These are phyloP conservation scores for Pascua sp. DNA, from an alignment of 1,284 basidiomycete genomes.

Conservation along the genomic window DNA sequence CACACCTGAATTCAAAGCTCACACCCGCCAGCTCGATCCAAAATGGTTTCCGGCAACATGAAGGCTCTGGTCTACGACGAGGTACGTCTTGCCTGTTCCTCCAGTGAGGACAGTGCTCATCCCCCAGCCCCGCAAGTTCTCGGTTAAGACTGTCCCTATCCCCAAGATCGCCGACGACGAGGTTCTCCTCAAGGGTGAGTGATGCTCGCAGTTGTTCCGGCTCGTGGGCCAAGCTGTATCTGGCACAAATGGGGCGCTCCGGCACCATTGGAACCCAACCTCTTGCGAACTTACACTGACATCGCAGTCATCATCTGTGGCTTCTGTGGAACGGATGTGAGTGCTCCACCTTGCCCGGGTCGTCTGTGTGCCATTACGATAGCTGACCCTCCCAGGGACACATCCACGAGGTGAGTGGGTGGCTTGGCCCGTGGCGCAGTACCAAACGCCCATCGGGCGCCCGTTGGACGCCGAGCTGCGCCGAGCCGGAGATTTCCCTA, in stretches of 20 bases:
- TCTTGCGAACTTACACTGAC: background rate
- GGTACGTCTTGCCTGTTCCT: constrained; percentile 22
- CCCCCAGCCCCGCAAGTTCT: constrained; percentile 61
- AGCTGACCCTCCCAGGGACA: constrained; percentile 48
- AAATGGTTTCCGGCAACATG: constrained; percentile 32
- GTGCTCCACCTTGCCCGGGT: constrained; percentile 1
- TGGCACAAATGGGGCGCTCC: too few relatives aligned
- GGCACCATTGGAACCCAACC: too few relatives aligned
- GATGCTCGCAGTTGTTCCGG: background rate
- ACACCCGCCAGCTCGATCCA: constrained; percentile 6
- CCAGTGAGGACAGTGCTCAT: background rate
- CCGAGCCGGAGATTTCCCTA: too few relatives aligned
- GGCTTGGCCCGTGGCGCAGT: too few relatives aligned
- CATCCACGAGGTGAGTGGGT: constrained; percentile 57
- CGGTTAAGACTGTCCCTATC: constrained; percentile 61
- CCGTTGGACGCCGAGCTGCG: too few relatives aligned
- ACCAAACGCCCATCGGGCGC: too few relatives aligned
- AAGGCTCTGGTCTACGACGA: constrained; percentile 42
- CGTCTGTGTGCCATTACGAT: background rate
- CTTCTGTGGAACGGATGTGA: constrained; percentile 69
- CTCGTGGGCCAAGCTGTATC: too few relatives aligned
- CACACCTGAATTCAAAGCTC: background rate
- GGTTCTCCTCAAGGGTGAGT: constrained; percentile 64
- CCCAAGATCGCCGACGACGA: constrained; percentile 63
- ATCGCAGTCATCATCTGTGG: constrained; percentile 53